A percentile compares a stretch with the other conserved stretches of the same genome.
Evolutionary conservation across 208 protist genomes (phyloP).

Genomic region (Spongospora subterranea): DNA sequence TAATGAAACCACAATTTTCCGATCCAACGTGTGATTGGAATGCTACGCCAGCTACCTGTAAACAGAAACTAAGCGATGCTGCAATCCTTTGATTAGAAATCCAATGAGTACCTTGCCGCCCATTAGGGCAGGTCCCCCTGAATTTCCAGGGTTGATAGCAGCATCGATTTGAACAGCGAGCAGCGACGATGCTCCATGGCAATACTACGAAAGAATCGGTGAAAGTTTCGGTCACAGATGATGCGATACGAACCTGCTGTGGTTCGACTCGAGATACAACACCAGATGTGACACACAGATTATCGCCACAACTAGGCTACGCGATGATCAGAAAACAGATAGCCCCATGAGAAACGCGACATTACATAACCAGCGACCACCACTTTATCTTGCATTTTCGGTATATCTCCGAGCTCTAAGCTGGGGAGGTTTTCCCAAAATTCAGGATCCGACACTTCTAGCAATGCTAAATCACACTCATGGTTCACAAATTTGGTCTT

Average conservation of each 20-base stretch:
- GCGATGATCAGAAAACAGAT: neutral
- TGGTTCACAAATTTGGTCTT: constrained; percentile 58
- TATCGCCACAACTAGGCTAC: constrained; percentile 18
- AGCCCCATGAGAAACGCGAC: neutral
- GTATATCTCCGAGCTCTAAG: constrained; percentile 61
- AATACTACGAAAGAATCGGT: constrained; percentile 56
- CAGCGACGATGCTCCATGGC: constrained; percentile 64
- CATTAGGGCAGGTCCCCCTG: constrained; percentile 66
- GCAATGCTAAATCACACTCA: constrained; percentile 67
- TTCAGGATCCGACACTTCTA: constrained; percentile 60
- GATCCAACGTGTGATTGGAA: constrained; percentile 42
- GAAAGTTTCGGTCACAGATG: neutral
- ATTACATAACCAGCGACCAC: constrained; percentile 55
- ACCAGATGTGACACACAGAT: constrained; percentile 44
- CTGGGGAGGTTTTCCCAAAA: constrained; percentile 63
- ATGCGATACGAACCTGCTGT: neutral
- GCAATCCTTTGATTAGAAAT: neutral
- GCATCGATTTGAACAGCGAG: constrained; percentile 71
- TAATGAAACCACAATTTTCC: constrained; percentile 67
- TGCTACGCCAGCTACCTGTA: constrained; percentile 60
- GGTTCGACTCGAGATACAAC: constrained; percentile 31
- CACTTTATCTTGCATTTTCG: constrained; percentile 64
- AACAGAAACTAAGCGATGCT: neutral
- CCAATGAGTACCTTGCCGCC: constrained; percentile 56
- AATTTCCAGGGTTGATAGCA: constrained; percentile 71